Percentiles rank a stretch among this genome's conserved stretches.
Conservation (phyloP, 441 rosid species). For the Adansonia rubrostipa region DNA sequence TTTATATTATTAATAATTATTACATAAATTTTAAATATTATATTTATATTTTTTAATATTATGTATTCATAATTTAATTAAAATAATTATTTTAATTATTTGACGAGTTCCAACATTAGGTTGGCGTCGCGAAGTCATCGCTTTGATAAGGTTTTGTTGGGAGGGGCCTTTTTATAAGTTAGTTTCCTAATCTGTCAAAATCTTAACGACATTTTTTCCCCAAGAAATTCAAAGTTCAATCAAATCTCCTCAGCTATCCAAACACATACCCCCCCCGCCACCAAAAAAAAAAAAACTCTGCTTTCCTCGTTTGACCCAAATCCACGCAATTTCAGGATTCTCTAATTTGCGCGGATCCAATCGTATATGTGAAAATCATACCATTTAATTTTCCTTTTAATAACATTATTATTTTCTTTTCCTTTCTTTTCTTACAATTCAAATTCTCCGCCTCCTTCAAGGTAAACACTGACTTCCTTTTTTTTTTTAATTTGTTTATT, state of each 20-base stretch:
- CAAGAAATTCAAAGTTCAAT: constrained; percentile 1
- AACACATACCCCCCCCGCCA: background rate
- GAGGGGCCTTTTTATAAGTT: no score
- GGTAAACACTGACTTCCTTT: background rate
- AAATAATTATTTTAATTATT: no score
- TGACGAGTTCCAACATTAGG: no score
- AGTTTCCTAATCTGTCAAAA: background rate
- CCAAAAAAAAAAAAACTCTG: background rate
- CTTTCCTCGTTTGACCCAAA: constrained; percentile 15
- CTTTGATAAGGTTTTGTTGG: no score
- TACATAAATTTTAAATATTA: no score
- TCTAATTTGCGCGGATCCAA: constrained; percentile 5
- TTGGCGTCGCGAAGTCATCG: no score
- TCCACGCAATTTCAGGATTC: constrained; percentile 11
- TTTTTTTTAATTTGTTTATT: background rate
- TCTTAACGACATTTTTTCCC: background rate
- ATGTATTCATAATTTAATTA: no score
- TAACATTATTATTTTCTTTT: background rate
- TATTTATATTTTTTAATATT: no score
- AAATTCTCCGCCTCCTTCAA: background rate
- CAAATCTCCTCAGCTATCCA: background rate
- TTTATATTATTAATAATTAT: no score
- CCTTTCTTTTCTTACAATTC: background rate
- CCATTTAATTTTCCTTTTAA: background rate
- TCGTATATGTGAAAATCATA: background rate